Evolutionary conservation across 495 filamentous ascomycete species (phyloP).

Genomic region (Lepraria neglecta): DNA sequence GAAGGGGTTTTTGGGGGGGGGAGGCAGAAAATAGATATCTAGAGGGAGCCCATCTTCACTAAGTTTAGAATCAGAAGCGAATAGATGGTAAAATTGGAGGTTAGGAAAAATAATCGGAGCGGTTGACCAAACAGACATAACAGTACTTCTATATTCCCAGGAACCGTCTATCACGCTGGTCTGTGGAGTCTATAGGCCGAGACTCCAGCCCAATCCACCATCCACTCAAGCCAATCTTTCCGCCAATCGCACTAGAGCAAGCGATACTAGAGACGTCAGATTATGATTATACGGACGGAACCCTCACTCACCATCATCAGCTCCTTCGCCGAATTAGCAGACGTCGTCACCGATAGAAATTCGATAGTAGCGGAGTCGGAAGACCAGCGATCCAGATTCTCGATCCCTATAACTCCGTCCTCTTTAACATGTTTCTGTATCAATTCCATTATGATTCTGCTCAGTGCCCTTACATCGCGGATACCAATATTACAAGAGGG

Average conservation of each 20-base stretch:
- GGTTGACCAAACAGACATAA: constrained; percentile 2
- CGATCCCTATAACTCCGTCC: constrained; percentile 32
- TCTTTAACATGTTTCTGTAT: constrained; percentile 39
- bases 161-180: no score
- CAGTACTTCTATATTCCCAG: not conserved
- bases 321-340: constrained; percentile 27
- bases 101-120: constrained; percentile 1
- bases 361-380: constrained; percentile 21
- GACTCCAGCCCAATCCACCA: constrained; percentile 9
- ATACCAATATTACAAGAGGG: not conserved
- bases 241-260: constrained; percentile 10
- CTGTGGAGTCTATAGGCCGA: not conserved
- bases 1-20: not conserved
- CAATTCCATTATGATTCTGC: constrained; percentile 34
- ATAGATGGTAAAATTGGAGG: constrained; percentile 4
- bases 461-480: constrained; percentile 13
- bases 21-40: constrained; percentile 8
- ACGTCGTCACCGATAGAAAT: constrained; percentile 30
- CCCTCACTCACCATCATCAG: constrained; percentile 26
- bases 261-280: constrained; percentile 17
- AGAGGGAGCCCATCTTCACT: not conserved
- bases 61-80: not conserved
- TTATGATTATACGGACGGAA: constrained; percentile 25
- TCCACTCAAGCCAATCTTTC: constrained; percentile 4
- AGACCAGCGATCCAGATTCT: constrained; percentile 32